Percentiles rank a stretch among this genome's conserved stretches.
phyloP scores from a whole-genome alignment of 108 stramenopile genomes.

The Cylindrotheca fusiformis region DNA sequence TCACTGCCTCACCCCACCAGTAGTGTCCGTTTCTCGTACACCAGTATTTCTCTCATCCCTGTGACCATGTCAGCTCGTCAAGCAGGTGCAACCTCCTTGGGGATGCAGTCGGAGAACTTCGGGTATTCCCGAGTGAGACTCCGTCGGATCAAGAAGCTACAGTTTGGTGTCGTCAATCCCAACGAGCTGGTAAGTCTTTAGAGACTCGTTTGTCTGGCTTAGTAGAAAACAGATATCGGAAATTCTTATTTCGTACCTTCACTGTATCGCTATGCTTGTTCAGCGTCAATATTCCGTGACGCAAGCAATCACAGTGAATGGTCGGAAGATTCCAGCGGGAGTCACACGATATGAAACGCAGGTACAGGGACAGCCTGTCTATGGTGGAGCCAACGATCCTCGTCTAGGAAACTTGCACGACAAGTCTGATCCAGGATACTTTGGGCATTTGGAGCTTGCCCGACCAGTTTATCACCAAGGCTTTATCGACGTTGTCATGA shows the following conservation, averaged over 20 bases:
- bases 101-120: constrained; percentile 88
- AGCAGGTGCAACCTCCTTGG: constrained; percentile 79
- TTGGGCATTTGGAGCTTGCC: constrained; percentile 97
- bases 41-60: not conserved
- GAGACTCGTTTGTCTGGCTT: not conserved
- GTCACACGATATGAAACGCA: constrained; percentile 89
- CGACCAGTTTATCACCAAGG: constrained; percentile 97
- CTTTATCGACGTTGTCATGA: constrained; percentile 86
- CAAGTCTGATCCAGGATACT: constrained; percentile 96
- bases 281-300: constrained; percentile 91
- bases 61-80: constrained; percentile 22
- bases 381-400: constrained; percentile 97
- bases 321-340: constrained; percentile 88
- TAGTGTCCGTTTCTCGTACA: no score
- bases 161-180: constrained; percentile 97
- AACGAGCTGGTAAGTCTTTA: constrained; percentile 82
- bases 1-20: no score
- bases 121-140: constrained; percentile 89
- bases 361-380: constrained; percentile 92
- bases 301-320: constrained; percentile 90
- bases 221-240: not conserved
- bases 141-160: constrained; percentile 90
- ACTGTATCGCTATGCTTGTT: constrained; percentile 2
- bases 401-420: constrained; percentile 90
- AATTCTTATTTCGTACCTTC: not conserved